A percentile compares a stretch with the other conserved stretches of the same genome.
Evolutionary conservation across 345 rosid species (phyloP).

Genomic region (Carallia brachiata): DNA sequence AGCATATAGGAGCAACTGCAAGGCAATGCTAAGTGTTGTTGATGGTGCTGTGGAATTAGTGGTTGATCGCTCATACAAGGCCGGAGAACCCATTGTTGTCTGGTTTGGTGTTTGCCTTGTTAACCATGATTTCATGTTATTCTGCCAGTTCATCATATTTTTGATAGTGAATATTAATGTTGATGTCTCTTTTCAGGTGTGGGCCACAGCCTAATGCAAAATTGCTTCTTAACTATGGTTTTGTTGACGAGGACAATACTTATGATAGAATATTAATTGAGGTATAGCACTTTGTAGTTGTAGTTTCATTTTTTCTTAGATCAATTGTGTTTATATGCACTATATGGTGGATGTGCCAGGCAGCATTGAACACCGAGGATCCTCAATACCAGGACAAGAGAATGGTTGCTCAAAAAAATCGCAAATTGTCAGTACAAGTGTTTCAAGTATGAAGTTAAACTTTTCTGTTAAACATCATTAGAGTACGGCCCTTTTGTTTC

Average conservation of each 20-base stretch:
- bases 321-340: constrained; percentile 20
- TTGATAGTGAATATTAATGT: constrained; percentile 9
- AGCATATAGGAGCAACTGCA: constrained; percentile 87
- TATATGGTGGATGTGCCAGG: constrained; percentile 44
- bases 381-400: constrained; percentile 98
- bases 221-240: constrained; percentile 91
- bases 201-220: constrained; percentile 96
- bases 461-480: constrained; percentile 6
- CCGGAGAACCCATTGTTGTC: constrained; percentile 86
- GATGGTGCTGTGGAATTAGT: constrained; percentile 82
- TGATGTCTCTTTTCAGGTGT: constrained; percentile 56
- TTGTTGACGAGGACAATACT: constrained; percentile 87
- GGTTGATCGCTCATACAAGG: constrained; percentile 80
- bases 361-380: constrained; percentile 87
- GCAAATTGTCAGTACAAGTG: constrained; percentile 68
- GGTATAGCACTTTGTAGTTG: constrained; percentile 37
- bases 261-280: constrained; percentile 71
- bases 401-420: constrained; percentile 95
- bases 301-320: constrained; percentile 7
- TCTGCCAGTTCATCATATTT: background rate
- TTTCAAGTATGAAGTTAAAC: constrained; percentile 53
- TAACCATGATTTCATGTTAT: constrained; percentile 14
- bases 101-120: constrained; percentile 47
- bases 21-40: constrained; percentile 85
- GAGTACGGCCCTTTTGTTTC: constrained; percentile 17